Percentiles rank a stretch among this genome's conserved stretches.
phyloP scores from a whole-genome alignment of 208 protist genomes.

The Histomonas meleagridis region DNA sequence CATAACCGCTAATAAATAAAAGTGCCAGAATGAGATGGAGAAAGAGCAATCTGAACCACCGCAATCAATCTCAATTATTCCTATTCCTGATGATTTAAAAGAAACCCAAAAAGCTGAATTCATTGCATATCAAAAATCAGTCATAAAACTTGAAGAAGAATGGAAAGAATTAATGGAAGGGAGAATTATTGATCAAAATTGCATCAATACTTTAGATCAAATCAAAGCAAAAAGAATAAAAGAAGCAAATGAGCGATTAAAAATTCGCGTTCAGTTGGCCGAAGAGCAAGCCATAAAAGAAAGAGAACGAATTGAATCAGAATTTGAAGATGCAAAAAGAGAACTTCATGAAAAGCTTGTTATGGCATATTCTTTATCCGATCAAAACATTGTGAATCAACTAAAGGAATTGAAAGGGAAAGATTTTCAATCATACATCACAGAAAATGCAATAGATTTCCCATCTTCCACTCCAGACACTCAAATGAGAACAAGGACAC shows the following conservation, averaged over 20 bases:
- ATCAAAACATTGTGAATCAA: background rate
- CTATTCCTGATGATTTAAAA: background rate
- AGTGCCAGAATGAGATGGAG: too few relatives aligned
- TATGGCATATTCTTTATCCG: background rate
- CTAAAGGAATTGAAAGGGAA: background rate
- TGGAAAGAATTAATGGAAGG: background rate
- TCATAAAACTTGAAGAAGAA: background rate
- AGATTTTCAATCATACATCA: background rate
- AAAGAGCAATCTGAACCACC: too few relatives aligned
- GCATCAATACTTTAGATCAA: background rate
- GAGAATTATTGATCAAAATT: background rate
- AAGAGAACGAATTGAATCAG: background rate
- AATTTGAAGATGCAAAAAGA: background rate
- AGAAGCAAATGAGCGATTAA: background rate
- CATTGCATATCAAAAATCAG: background rate
- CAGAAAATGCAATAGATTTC: background rate
- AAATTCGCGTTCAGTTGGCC: background rate
- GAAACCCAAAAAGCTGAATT: constrained; percentile 12
- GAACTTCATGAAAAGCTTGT: background rate
- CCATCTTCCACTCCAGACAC: background rate
- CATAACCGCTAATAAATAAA: too few relatives aligned
- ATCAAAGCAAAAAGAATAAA: background rate
- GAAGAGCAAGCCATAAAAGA: background rate
- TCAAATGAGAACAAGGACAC: background rate
- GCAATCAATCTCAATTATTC: background rate